Evolutionary conservation across 2,329 filamentous ascomycete species (phyloP).

Genomic region (Aciculosporium take): DNA sequence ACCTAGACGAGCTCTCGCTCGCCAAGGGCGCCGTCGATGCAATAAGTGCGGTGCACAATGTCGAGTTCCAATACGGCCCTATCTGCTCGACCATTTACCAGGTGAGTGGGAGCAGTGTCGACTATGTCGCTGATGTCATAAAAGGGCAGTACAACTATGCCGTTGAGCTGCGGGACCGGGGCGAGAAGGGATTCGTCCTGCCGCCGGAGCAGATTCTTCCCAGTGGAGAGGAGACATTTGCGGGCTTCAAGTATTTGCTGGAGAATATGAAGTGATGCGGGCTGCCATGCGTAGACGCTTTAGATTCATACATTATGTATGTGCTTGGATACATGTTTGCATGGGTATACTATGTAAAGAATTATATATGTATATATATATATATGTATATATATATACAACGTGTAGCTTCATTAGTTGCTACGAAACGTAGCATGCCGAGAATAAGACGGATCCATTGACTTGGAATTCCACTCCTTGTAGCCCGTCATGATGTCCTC

Average conservation of each 20-base stretch:
- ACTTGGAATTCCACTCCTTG: constrained; percentile 4
- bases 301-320: too few species aligned
- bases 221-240: constrained; percentile 28
- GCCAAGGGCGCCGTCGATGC: constrained; percentile 29
- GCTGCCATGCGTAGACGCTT: too few species aligned
- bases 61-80: constrained; percentile 24
- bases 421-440: background rate
- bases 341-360: too few species aligned
- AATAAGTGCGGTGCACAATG: background rate
- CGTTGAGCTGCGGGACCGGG: constrained; percentile 23
- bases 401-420: too few species aligned
- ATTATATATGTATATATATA: background rate
- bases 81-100: background rate
- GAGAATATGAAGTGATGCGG: constrained; percentile 21
- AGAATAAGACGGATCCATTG: constrained; percentile 1
- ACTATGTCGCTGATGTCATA: constrained; percentile 30
- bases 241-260: constrained; percentile 45
- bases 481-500: constrained; percentile 11
- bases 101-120: constrained; percentile 26
- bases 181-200: constrained; percentile 27
- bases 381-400: too few species aligned
- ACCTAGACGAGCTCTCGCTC: constrained; percentile 34
- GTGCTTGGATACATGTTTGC: too few species aligned
- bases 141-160: too few species aligned
- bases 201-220: constrained; percentile 28